These are phyloP conservation scores for Sphaerulina populicola DNA, from an alignment of 2,329 filamentous ascomycete species.

Conservation along the genomic window DNA sequence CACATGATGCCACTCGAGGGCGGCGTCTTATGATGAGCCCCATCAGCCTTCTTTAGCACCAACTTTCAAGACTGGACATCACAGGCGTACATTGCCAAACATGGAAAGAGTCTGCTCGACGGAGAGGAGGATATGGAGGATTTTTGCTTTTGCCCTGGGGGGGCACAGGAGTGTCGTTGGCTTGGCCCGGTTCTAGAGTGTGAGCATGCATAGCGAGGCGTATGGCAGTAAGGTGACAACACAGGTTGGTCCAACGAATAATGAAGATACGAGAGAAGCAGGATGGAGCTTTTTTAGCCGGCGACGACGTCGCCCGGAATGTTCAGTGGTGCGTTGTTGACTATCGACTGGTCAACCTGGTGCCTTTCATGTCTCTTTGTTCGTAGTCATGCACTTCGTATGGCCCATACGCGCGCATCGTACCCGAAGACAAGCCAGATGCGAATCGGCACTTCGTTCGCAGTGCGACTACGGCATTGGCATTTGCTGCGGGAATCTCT, in stretches of 20 bases:
- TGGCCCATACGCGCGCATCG: background rate
- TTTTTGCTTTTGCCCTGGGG: background rate
- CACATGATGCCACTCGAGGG: background rate
- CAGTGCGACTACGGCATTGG: background rate
- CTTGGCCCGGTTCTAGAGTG: background rate
- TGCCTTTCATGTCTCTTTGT: background rate
- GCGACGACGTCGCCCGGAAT: background rate
- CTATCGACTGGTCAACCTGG: background rate
- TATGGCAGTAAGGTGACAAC: background rate
- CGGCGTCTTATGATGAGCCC: no score
- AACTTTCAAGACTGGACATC: no score
- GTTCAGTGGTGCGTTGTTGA: background rate
- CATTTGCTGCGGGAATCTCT: background rate
- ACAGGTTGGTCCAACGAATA: background rate
- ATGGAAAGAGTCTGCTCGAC: background rate
- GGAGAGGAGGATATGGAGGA: background rate
- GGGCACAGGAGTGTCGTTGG: background rate
- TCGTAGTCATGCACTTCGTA: background rate
- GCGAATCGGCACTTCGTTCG: background rate
- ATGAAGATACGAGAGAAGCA: background rate
- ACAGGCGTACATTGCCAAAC: no score
- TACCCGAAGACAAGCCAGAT: background rate
- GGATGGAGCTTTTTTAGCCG: background rate
- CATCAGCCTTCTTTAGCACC: no score
- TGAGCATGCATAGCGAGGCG: background rate